phyloP scores from a whole-genome alignment of 495 filamentous ascomycete species.

The Penicillium canescens region DNA sequence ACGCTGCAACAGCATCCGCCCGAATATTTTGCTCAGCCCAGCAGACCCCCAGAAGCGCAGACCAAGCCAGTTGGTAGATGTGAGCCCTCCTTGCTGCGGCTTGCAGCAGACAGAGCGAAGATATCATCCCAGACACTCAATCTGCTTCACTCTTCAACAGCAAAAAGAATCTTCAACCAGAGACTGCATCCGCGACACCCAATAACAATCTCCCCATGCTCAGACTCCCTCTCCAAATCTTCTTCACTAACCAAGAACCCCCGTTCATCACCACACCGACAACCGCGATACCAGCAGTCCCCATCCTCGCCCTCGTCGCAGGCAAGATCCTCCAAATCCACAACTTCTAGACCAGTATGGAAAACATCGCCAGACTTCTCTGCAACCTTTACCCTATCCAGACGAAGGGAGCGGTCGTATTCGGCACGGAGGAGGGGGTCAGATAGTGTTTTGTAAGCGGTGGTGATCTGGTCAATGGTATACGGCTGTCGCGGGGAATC shows the following conservation, averaged over 20 bases:
- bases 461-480: constrained; percentile 76
- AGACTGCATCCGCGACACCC: constrained; percentile 82
- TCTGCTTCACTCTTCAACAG: constrained; percentile 51
- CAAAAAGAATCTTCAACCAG: constrained; percentile 75
- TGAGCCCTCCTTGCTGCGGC: too few species aligned
- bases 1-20: too few species aligned
- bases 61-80: too few species aligned
- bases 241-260: constrained; percentile 70
- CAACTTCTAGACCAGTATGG: constrained; percentile 70
- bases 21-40: too few species aligned
- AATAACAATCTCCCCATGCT: constrained; percentile 69
- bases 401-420: constrained; percentile 62
- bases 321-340: constrained; percentile 80
- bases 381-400: constrained; percentile 30
- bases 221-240: constrained; percentile 65
- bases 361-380: constrained; percentile 40
- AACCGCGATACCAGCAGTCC: constrained; percentile 64
- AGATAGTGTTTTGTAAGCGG: constrained; percentile 71
- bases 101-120: neutral
- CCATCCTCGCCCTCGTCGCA: constrained; percentile 46
- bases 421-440: constrained; percentile 55
- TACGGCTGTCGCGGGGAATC: constrained; percentile 24
- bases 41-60: too few species aligned
- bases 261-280: constrained; percentile 77
- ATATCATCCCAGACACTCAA: neutral